A percentile compares a stretch with the other conserved stretches of the same genome.
phyloP scores from a whole-genome alignment of 176 grass and related monocot genomes.

The Avena eriantha region DNA sequence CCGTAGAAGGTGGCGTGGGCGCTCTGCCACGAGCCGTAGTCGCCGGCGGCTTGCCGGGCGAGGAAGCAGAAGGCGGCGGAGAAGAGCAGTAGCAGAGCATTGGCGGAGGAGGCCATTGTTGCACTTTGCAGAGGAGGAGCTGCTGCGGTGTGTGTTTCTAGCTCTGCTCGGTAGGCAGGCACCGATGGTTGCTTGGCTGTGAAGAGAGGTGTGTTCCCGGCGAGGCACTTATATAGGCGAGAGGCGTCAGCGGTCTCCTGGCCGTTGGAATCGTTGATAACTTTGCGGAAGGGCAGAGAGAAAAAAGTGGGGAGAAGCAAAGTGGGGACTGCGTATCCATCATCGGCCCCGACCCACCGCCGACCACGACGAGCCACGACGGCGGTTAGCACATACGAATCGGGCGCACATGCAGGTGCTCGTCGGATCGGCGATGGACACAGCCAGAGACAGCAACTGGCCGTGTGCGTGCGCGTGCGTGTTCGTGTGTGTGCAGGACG shows the following conservation, averaged over 20 bases:
- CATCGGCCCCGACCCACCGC: conserved; percentile 10
- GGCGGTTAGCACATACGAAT: conserved; percentile 60
- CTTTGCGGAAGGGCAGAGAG: conserved; percentile 22
- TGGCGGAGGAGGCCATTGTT: conserved; percentile 47
- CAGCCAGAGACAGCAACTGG: conserved; percentile 31
- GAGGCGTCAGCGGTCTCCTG: conserved; percentile 27
- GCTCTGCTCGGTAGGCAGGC: not conserved
- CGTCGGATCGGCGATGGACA: conserved; percentile 10
- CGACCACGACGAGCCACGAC: conserved; percentile 46
- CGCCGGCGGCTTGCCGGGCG: conserved; percentile 33
- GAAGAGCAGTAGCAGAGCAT: conserved; percentile 52
- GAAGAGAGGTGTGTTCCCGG: conserved; percentile 56
- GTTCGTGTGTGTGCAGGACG: not conserved
- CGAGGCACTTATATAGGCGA: conserved; percentile 69
- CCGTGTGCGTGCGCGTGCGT: not conserved
- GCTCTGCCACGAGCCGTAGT: conserved; percentile 70
- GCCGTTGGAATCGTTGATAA: conserved; percentile 63
- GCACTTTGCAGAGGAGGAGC: conserved; percentile 23
- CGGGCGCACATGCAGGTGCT: conserved; percentile 74
- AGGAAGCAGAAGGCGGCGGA: conserved; percentile 41
- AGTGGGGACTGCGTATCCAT: conserved; percentile 28
- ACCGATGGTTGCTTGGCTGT: conserved; percentile 50
- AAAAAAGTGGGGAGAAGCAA: conserved; percentile 22
- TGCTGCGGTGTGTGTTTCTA: not conserved
- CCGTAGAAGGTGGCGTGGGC: conserved; percentile 93